Percentiles rank a stretch among this genome's conserved stretches.
phyloP scores from a whole-genome alignment of 345 rosid species.

The Dipteronia dyeriana region DNA sequence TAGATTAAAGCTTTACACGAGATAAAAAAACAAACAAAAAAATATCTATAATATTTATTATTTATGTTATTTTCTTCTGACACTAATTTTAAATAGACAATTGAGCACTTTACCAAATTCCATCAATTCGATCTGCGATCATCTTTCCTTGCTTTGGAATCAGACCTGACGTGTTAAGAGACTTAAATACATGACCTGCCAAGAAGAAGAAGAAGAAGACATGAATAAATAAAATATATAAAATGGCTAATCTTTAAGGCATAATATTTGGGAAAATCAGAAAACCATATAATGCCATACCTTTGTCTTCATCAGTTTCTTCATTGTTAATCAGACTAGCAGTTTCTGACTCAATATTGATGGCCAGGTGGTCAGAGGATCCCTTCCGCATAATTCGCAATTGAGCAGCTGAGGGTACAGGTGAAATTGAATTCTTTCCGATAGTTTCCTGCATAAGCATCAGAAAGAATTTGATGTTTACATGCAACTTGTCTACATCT shows the following conservation, averaged over 20 bases:
- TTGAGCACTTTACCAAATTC: conserved; percentile 65
- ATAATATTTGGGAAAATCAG: not conserved
- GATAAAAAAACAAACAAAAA: not conserved
- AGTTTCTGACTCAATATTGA: conserved; percentile 70
- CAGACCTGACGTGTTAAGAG: conserved; percentile 83
- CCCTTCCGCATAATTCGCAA: conserved; percentile 79
- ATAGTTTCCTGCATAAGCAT: conserved; percentile 52
- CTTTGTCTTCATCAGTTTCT: conserved; percentile 86
- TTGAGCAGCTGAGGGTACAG: conserved; percentile 76
- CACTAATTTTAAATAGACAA: not conserved
- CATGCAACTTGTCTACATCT: not conserved
- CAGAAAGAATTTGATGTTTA: conserved; percentile 6
- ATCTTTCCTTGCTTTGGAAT: conserved; percentile 86
- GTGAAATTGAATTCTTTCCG: conserved; percentile 51
- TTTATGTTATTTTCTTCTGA: not conserved
- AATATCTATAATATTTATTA: not conserved
- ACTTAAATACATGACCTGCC: conserved; percentile 84
- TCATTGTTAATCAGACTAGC: conserved; percentile 51
- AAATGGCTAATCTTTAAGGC: not conserved
- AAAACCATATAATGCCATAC: conserved; percentile 29
- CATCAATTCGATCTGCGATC: conserved; percentile 85
- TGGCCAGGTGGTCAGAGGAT: conserved; percentile 83
- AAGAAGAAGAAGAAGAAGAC: conserved; percentile 15
- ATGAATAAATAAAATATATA: not conserved
- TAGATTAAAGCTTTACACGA: not conserved